Evolutionary conservation across 805 yeast genomes (phyloP), one percentile per base, ranked within the genome.

Genomic region (Cyberlindnera amylophila): DNA sequence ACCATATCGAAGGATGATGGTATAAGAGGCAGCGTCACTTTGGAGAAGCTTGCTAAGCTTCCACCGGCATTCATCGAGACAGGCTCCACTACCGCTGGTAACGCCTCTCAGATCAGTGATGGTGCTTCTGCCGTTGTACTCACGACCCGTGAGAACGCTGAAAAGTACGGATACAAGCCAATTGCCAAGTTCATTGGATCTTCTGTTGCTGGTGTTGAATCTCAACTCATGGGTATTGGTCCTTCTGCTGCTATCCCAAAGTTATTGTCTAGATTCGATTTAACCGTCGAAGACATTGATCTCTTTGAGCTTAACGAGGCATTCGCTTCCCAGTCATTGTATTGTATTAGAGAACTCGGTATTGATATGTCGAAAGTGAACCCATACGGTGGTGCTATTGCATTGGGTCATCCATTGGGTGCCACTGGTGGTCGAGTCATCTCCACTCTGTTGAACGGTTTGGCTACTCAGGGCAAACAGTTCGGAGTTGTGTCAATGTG

Each of bases 151-250:
- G 70, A 70, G 50, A 89, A 90, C 72, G 74, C 90, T 57, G 79
- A 80, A 64, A 96, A 90, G 74, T 78, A 89, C 56, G 83, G 84
- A 35, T 71, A 93, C 61, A 88, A 73, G 63, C 99, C 99, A 51
- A 64, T 93, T 49, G 98, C 96, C 47, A 80, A 81, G 65, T 82
- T 93, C 57, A 63, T 77, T 41, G 95, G 96, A 47, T 91, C 96
- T 96, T 99, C 96, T 68, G 99, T 93, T 65, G 98, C 98, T 59
- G 99, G 95, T 44, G 90, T 88, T 65, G 80, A 81, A 34, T 99
- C 99, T 52, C 77, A 84, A 56, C 95, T 90, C 70, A 93, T 93
- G 76, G 91, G 99, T 42, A 85, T 93, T 67, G 89, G 98, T 24
- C 99, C 99, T 52, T 70, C 96, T 28, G 72, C 89, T 61, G 96